These are phyloP conservation scores for Rutstroemia sydowiana DNA, from an alignment of 2,329 filamentous ascomycete species.

Conservation along the genomic window DNA sequence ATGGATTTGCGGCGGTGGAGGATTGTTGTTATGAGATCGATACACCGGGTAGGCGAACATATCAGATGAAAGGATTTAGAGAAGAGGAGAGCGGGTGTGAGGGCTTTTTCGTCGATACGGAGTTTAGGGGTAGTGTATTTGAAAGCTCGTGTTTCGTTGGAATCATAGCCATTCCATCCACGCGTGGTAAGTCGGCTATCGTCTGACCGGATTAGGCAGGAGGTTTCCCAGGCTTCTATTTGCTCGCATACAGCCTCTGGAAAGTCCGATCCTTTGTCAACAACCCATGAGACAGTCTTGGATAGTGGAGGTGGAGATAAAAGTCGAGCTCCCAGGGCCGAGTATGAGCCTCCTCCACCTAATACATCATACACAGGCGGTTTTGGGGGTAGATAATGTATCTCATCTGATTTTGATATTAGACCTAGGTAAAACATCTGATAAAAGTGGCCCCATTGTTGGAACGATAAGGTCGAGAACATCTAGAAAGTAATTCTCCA, in stretches of 20 bases:
- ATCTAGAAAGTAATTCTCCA: too few species aligned
- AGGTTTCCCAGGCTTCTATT: conserved; percentile 70
- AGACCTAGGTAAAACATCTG: conserved; percentile 8
- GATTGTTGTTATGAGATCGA: conserved; percentile 68
- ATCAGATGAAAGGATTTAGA: conserved; percentile 82
- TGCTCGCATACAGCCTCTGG: conserved; percentile 55
- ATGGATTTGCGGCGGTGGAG: conserved; percentile 45
- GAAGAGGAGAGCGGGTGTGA: conserved; percentile 58
- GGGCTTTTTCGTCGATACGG: conserved; percentile 65
- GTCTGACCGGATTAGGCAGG: conserved; percentile 55
- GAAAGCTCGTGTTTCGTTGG: conserved; percentile 65
- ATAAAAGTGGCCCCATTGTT: background rate
- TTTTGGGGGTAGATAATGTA: conserved; percentile 69
- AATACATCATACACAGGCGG: conserved; percentile 66
- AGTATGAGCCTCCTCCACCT: conserved; percentile 85
- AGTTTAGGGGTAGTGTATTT: conserved; percentile 82
- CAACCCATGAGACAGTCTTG: conserved; percentile 74
- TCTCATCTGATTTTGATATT: conserved; percentile 60
- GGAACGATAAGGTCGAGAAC: background rate
- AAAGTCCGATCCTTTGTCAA: conserved; percentile 86
- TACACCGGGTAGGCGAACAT: conserved; percentile 71
- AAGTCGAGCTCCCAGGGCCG: conserved; percentile 79
- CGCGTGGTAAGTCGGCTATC: conserved; percentile 69
- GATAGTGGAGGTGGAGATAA: conserved; percentile 65
- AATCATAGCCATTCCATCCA: conserved; percentile 85